Percentiles rank a stretch among this genome's conserved stretches.
phyloP scores from a whole-genome alignment of 2,329 filamentous ascomycete species.

The Calonectria pseudoturangicola region DNA sequence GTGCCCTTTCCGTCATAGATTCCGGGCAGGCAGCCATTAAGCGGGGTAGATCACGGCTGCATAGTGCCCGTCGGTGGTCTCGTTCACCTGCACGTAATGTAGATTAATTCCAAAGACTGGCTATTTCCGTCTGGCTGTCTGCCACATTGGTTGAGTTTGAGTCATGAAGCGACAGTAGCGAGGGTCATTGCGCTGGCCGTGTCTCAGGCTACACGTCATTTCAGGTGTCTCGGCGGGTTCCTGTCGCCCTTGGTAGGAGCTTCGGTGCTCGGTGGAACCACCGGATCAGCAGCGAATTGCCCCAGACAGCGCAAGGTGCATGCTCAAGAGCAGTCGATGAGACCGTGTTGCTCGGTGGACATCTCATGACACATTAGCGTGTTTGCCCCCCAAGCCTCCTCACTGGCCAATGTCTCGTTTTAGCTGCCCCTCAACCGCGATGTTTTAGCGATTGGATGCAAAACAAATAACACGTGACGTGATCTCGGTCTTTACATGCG shows the following conservation, averaged over 20 bases:
- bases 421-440: background rate
- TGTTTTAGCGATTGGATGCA: background rate
- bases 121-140: background rate
- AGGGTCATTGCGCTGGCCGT: slow-evolving; percentile 3
- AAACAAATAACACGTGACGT: background rate
- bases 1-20: background rate
- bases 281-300: background rate
- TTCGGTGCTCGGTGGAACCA: background rate
- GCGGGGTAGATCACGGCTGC: background rate
- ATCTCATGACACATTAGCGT: slow-evolving; percentile 9
- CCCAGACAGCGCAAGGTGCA: background rate
- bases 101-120: background rate
- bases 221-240: background rate
- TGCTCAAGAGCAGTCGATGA: background rate
- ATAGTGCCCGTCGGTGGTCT: background rate
- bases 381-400: background rate
- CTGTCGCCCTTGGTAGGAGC: background rate
- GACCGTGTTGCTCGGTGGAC: background rate
- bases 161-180: background rate
- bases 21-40: background rate
- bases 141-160: background rate
- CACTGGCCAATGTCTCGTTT: background rate
- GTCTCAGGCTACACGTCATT: slow-evolving; percentile 14
- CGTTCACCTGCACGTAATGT: background rate
- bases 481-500: background rate